Evolutionary conservation across 148 eudicot species (phyloP), one percentile per base, ranked within the genome.

Genomic region (Amaranthus palmeri): DNA sequence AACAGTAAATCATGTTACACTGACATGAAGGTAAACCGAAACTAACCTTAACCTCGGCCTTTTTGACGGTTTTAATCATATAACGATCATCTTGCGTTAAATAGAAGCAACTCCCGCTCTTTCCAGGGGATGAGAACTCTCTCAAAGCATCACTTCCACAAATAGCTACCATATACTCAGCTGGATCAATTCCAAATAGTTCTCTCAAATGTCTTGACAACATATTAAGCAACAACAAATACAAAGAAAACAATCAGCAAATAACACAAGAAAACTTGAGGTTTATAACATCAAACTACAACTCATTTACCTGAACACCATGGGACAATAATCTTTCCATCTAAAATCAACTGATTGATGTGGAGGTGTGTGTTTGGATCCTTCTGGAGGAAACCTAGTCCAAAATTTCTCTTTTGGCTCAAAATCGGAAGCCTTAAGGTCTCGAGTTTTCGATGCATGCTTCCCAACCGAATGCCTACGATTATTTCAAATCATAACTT

Each of bases 51-150:
- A 81, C 96, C 85, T 91, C 96, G 3, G 88, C 82, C 72, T 91
- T 91, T 74, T 85, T 91, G 74, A 88, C 86, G 11, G 96, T 91
- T 77, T 91, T 91, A 7, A 91, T 87, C 93, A 91, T 91, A 76
- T 83, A 88, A 54, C 86, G 83, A 68, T 91, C 96, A 77, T 91
- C 96, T 56, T 88, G 88, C 7, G 96, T 91, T 54, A 88, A 75
- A 79, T 91, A 91, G 83, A 91, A 91, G 72, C 87, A 88, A 73
- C 96, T 81, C 78, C 96, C 96, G 76, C 96, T 91, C 81, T 91
- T 91, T 73, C 96, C 96, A 12, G 96, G 96, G 50, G 96, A 91
- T 46, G 93, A 91, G 61, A 91, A 86, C 75, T 88, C 93, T 74
- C 96, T 78, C 6, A 91, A 80, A 63, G 93, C 96, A 81, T 88